Evolutionary conservation across 495 filamentous ascomycete species (phyloP).

Genomic region (Cairneyella variabilis): DNA sequence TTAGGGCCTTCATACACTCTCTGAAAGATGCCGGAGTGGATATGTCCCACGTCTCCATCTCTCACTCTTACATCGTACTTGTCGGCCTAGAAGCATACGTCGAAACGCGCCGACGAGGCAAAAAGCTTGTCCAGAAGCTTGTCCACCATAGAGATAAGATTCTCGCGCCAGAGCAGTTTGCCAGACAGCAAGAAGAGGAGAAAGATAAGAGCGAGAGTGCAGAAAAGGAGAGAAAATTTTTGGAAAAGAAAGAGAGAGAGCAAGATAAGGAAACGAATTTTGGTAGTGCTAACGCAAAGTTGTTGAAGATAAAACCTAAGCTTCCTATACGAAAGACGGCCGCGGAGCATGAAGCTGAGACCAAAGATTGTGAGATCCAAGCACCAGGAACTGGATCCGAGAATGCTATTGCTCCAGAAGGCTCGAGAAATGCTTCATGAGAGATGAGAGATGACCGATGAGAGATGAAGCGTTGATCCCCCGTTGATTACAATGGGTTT

Average conservation of each 20-base stretch:
- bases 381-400: constrained; percentile 21
- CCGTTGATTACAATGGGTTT: neutral
- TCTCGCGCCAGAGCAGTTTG: constrained; percentile 13
- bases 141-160: constrained; percentile 22
- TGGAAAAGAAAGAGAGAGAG: constrained; percentile 22
- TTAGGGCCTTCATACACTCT: constrained; percentile 70
- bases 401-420: constrained; percentile 25
- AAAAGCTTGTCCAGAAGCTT: constrained; percentile 22
- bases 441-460: neutral
- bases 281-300: constrained; percentile 13
- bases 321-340: constrained; percentile 5
- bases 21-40: constrained; percentile 74
- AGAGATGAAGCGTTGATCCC: constrained; percentile 8
- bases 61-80: constrained; percentile 75
- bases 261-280: constrained; percentile 24
- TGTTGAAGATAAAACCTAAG: constrained; percentile 15
- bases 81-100: constrained; percentile 79
- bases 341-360: constrained; percentile 1
- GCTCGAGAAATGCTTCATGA: constrained; percentile 13
- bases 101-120: constrained; percentile 34
- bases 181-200: constrained; percentile 27
- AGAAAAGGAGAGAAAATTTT: constrained; percentile 18
- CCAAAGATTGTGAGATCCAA: constrained; percentile 10
- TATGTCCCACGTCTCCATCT: constrained; percentile 71
- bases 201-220: constrained; percentile 26